A percentile compares a stretch with the other conserved stretches of the same genome.
Conservation (phyloP, 306 rosid genomes). For the Lagenaria siceraria region DNA sequence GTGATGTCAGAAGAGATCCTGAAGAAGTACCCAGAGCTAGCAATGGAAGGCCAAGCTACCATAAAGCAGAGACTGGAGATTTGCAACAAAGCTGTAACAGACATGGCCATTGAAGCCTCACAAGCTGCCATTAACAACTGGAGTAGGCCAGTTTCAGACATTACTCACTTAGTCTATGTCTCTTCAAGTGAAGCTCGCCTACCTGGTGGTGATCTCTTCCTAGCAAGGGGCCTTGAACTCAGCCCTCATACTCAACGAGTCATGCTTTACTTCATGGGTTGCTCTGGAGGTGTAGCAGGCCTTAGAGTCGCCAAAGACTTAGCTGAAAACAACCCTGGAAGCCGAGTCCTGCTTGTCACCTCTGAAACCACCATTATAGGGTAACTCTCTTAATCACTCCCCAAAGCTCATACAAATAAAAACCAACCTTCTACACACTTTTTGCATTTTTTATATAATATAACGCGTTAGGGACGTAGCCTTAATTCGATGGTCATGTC, state of each 20-base stretch:
- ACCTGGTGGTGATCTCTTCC: slow-evolving; percentile 82
- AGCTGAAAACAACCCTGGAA: slow-evolving; percentile 87
- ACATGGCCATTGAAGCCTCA: slow-evolving; percentile 89
- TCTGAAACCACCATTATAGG: slow-evolving; percentile 88
- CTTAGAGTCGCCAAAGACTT: slow-evolving; percentile 77
- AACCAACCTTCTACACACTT: no score
- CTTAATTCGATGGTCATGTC: no score
- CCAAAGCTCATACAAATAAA: neutral
- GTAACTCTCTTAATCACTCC: slow-evolving; percentile 1
- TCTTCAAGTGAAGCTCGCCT: slow-evolving; percentile 87
- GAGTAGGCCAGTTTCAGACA: slow-evolving; percentile 61
- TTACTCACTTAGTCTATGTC: slow-evolving; percentile 79
- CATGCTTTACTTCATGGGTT: slow-evolving; percentile 72
- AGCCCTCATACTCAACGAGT: slow-evolving; percentile 38
- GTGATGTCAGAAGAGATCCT: slow-evolving; percentile 88
- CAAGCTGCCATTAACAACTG: slow-evolving; percentile 60
- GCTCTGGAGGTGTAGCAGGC: slow-evolving; percentile 91
- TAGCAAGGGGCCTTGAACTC: slow-evolving; percentile 70
- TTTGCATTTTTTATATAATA: no score
- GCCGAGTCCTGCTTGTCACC: slow-evolving; percentile 64
- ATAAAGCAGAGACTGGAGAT: slow-evolving; percentile 72
- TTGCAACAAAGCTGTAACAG: slow-evolving; percentile 74
- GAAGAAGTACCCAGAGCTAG: slow-evolving; percentile 51
- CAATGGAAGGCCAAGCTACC: slow-evolving; percentile 58
- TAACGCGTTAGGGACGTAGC: no score